Evolutionary conservation across 148 eudicot species (phyloP).

Genomic region (Cornus controversa): DNA sequence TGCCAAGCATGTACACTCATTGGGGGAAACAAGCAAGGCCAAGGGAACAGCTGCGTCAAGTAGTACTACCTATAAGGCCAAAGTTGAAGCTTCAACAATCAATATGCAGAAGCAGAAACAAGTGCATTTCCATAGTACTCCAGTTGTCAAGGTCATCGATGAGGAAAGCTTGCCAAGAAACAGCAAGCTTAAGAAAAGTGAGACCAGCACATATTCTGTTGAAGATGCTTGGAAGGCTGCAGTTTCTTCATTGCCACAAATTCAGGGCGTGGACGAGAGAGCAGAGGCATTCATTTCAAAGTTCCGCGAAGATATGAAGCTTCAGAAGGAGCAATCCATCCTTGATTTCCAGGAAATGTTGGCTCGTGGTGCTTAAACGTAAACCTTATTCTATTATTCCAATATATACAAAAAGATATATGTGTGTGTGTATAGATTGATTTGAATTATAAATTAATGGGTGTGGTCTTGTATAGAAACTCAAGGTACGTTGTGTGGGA

Average conservation of each 20-base stretch:
- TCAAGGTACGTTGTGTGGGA: neutral
- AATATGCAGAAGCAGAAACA: neutral
- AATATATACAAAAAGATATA: no score
- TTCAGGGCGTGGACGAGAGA: conserved; percentile 62
- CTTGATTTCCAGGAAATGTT: conserved; percentile 68
- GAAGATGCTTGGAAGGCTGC: conserved; percentile 21
- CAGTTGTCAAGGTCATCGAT: neutral
- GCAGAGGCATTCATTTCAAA: conserved; percentile 72
- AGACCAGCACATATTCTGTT: neutral
- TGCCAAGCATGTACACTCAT: neutral
- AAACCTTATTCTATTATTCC: no score
- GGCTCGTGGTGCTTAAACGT: conserved; percentile 43
- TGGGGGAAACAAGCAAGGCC: neutral
- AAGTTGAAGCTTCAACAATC: neutral
- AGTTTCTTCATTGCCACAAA: conserved; percentile 17
- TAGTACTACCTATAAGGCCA: neutral
- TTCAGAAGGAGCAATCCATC: conserved; percentile 66
- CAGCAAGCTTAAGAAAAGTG: neutral
- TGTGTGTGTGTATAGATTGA: no score
- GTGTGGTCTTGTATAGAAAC: neutral
- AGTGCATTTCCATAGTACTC: neutral
- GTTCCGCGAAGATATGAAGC: conserved; percentile 55
- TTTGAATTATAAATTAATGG: neutral
- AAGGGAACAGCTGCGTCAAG: neutral
- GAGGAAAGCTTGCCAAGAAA: neutral